Evolutionary conservation across 2,329 filamentous ascomycete species (phyloP).

Genomic region (Penicillium sumatraense): DNA sequence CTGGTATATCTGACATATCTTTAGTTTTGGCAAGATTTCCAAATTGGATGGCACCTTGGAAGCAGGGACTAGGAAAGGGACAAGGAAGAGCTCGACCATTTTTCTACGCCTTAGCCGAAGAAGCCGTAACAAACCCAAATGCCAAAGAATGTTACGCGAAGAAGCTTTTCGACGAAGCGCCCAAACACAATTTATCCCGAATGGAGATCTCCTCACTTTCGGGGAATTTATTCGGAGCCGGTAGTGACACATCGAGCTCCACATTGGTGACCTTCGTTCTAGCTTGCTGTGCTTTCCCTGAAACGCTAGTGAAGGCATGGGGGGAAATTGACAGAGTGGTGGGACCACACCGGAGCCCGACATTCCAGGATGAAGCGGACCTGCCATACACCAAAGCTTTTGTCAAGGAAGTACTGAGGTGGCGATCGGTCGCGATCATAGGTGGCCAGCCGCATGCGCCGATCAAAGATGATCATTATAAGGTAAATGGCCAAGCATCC

Average conservation of each 20-base stretch:
- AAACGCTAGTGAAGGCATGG: constrained; percentile 29
- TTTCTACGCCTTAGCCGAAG: constrained; percentile 58
- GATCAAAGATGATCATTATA: constrained; percentile 29
- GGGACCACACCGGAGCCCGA: constrained; percentile 35
- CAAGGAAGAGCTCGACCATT: constrained; percentile 55
- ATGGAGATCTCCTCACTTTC: constrained; percentile 54
- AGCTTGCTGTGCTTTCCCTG: constrained; percentile 33
- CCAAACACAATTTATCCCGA: constrained; percentile 52
- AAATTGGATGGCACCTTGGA: constrained; percentile 56
- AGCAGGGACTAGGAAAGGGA: constrained; percentile 51
- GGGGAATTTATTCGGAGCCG: constrained; percentile 46
- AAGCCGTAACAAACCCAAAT: constrained; percentile 49
- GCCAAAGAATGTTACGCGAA: constrained; percentile 50
- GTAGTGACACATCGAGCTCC: constrained; percentile 34
- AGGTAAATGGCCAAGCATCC: constrained; percentile 12
- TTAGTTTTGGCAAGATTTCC: constrained; percentile 53
- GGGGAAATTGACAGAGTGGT: constrained; percentile 42
- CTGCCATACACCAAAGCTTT: constrained; percentile 36
- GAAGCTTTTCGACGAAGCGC: constrained; percentile 53
- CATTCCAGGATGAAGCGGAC: constrained; percentile 34
- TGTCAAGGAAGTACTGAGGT: constrained; percentile 36
- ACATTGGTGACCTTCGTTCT: constrained; percentile 35
- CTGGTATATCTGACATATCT: not conserved
- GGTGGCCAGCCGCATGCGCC: constrained; percentile 30
- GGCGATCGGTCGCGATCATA: constrained; percentile 33